Conservation (phyloP, 306 rosid genomes). For the Cucumis melo region DNA sequence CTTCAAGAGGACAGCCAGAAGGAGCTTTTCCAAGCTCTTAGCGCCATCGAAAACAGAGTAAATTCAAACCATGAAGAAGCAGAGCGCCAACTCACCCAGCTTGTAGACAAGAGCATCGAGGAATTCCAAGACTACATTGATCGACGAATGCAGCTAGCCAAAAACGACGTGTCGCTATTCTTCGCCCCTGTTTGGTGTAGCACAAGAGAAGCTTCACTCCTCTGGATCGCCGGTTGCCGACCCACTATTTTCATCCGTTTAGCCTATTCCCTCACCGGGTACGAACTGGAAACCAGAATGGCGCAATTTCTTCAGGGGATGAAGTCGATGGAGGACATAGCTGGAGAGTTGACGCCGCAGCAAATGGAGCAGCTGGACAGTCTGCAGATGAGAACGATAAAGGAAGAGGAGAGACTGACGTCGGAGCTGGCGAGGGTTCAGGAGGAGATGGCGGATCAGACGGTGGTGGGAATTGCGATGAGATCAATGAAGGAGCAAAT, state of each 20-base stretch:
- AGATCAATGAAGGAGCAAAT: not conserved
- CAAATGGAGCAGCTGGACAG: conserved; percentile 9
- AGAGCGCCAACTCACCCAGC: not conserved
- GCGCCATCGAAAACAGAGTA: not conserved
- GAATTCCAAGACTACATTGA: not conserved
- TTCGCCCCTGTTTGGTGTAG: conserved; percentile 20
- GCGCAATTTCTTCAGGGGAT: not conserved
- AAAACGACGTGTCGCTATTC: not conserved
- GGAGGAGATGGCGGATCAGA: conserved; percentile 22
- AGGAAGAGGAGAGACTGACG: conserved; percentile 20
- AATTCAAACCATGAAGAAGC: not conserved
- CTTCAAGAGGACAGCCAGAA: not conserved
- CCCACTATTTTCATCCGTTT: conserved; percentile 24
- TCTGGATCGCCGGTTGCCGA: conserved; percentile 28
- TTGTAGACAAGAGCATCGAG: not conserved
- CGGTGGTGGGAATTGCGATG: conserved; percentile 9
- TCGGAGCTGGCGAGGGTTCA: conserved; percentile 10
- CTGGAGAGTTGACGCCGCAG: not conserved
- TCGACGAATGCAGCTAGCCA: not conserved
- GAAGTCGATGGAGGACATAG: not conserved
- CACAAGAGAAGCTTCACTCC: conserved; percentile 16
- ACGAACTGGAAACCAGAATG: conserved; percentile 9
- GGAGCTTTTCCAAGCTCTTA: not conserved
- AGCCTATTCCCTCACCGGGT: conserved; percentile 9
- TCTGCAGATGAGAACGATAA: conserved; percentile 12